Evolutionary conservation across 2,329 filamentous ascomycete genomes (phyloP).

Genomic region (Akanthomyces uredinophilus): DNA sequence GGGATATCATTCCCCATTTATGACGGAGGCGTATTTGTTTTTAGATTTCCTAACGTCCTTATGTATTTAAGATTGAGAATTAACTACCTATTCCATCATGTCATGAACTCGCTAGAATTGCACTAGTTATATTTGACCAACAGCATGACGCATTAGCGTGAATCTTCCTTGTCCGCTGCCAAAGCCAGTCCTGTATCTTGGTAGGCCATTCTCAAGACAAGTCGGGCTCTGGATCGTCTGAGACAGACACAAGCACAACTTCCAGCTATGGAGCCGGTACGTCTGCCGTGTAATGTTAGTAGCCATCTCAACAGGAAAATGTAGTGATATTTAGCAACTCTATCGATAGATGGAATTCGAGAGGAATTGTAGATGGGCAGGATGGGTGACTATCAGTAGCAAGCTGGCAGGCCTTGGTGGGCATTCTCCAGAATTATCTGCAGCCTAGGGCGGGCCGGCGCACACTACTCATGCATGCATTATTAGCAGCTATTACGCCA

Average conservation of each 20-base stretch:
- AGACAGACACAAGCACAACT: background rate
- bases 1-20: background rate
- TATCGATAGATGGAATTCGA: too few relatives aligned
- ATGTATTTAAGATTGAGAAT: background rate
- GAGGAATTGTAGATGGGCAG: too few relatives aligned
- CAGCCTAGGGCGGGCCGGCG: background rate
- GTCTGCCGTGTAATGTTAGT: too few relatives aligned
- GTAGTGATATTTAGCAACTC: too few relatives aligned
- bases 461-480: background rate
- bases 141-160: background rate
- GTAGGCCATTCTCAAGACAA: background rate
- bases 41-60: background rate
- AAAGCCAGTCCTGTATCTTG: too few relatives aligned
- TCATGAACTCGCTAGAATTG: background rate
- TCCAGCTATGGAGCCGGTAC: background rate
- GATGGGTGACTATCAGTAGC: too few relatives aligned
- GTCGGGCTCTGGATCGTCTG: background rate
- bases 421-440: background rate
- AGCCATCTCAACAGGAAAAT: too few relatives aligned
- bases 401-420: background rate
- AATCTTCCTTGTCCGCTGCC: too few relatives aligned
- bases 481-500: conserved; percentile 7
- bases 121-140: background rate
- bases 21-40: background rate
- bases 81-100: background rate